Base-by-base conservation (phyloP, 306 rosid species). In the Cucumis cinereus region DNA sequence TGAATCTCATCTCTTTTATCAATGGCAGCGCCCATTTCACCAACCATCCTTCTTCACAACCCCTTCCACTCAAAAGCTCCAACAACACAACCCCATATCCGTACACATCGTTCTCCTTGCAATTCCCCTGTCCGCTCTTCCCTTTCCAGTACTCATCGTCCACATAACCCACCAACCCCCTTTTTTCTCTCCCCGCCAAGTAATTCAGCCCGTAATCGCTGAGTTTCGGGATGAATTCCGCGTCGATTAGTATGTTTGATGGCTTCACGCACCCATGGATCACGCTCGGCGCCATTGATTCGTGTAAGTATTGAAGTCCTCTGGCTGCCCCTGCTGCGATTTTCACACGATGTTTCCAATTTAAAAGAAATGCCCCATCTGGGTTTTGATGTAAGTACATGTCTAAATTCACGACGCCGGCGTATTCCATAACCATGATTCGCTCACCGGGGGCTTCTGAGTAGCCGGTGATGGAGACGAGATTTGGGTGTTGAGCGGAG, bases 391-490 rank as follows among this genome's bases (percentile, higher is more conserved):
- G 91, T 76, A 93, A 53, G 67, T 90, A 85, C 76, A 84, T 89
- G 7, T 91, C 89, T 45, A 93, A 77, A 77, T 89, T 86, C 0
- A 76, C 85, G 83, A 84, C 83, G 20, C 88, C 82, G 20, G 87
- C 88, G 30, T 87, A 86, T 76, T 91, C 97, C 89, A 72, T 88
- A 8, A 91, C 58, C 64, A 94, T 78, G 64, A 91, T 79, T 75
- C 98, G 86, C 81, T 94, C 98, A 7, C 98, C 98, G 0, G 97
- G 91, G 1, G 90, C 98, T 82, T 94, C 97, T 0, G 96, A 87
- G 80, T 81, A 91, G 3, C 97, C 97, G n/a, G 83, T 26, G 16
- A 94, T 90, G 1, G 96, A 87, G 5, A 94, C 94, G 17, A 91
- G 52, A 71, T 91, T 85, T 28, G 94, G 92, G 81, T 94, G 94